These are phyloP conservation scores for Viola odorata DNA, from an alignment of 345 rosid species.

Conservation along the genomic window DNA sequence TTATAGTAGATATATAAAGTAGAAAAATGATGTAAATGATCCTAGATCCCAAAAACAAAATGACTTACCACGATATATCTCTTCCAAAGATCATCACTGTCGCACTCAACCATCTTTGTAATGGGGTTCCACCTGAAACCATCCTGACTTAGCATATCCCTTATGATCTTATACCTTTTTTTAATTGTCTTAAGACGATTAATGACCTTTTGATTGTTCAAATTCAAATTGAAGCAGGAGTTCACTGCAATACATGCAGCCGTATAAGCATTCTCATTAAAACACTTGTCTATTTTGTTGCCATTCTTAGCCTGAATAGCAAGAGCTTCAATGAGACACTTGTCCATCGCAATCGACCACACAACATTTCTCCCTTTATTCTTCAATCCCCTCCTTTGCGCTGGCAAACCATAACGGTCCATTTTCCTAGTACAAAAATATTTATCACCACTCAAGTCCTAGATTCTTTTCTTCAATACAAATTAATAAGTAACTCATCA, in stretches of 20 bases:
- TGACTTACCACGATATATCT: constrained; percentile 63
- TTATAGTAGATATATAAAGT: constrained; percentile 1
- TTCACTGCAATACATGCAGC: constrained; percentile 77
- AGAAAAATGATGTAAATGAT: background rate
- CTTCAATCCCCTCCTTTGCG: constrained; percentile 59
- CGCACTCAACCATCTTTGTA: constrained; percentile 61
- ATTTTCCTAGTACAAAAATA: constrained; percentile 34
- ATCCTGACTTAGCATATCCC: constrained; percentile 66
- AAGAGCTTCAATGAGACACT: constrained; percentile 79
- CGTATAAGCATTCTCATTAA: constrained; percentile 71
- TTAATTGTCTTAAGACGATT: constrained; percentile 87
- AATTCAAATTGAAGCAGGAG: constrained; percentile 53
- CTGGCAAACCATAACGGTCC: constrained; percentile 60
- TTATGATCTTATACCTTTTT: constrained; percentile 75
- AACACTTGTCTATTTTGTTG: constrained; percentile 74
- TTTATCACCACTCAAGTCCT: no score
- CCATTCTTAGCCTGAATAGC: constrained; percentile 76
- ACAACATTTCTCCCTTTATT: constrained; percentile 85
- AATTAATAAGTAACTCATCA: no score
- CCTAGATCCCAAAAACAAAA: background rate
- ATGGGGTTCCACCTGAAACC: constrained; percentile 76
- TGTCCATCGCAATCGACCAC: constrained; percentile 88
- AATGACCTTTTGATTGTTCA: constrained; percentile 75
- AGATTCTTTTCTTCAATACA: no score
- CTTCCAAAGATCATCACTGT: constrained; percentile 76